Evolutionary conservation across 164 flowering plant species (phyloP), one percentile per base, ranked within the genome.

Genomic region (Malania oleifera): DNA sequence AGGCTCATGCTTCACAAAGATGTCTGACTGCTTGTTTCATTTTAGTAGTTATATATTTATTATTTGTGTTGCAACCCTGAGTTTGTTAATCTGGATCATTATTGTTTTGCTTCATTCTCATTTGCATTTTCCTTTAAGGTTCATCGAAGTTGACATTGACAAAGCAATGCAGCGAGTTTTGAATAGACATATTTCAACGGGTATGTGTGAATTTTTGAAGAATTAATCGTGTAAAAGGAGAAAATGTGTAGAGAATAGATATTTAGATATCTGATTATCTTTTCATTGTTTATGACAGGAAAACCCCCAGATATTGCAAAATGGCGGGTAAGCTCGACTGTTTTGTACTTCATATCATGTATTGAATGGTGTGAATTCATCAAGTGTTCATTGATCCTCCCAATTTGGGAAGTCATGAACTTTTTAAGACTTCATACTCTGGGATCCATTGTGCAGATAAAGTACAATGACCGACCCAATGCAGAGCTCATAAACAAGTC

Each of bases 381-480:
- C n/a, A n/a, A n/a, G n/a, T n/a, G n/a, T n/a, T n/a, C n/a, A n/a
- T n/a, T n/a, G n/a, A n/a, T n/a, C n/a, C n/a, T n/a, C n/a, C n/a
- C n/a, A n/a, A n/a, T n/a, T n/a, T n/a, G n/a, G n/a, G n/a, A n/a
- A n/a, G n/a, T n/a, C n/a, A n/a, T n/a, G n/a, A n/a, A n/a, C n/a
- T n/a, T n/a, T n/a, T n/a, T n/a, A n/a, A n/a, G n/a, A n/a, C n/a
- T n/a, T n/a, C n/a, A n/a, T n/a, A n/a, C n/a, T n/a, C n/a, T n/a
- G n/a, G n/a, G 14, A 27, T 50, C 8, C 7, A 50, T 50, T 22
- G 1, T 71, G 60, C 82, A 93, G 98, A 73, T 93, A 44, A 88
- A 82, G 14, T 82, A 89, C 61, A 93, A 93, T 56, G 97, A 93
- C 57, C 73, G 89, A 34, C 98, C 86, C 9, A 93, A 93, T 64